These are phyloP conservation scores for Apiosordaria backusii DNA, from an alignment of 495 filamentous ascomycete genomes.

Conservation along the genomic window DNA sequence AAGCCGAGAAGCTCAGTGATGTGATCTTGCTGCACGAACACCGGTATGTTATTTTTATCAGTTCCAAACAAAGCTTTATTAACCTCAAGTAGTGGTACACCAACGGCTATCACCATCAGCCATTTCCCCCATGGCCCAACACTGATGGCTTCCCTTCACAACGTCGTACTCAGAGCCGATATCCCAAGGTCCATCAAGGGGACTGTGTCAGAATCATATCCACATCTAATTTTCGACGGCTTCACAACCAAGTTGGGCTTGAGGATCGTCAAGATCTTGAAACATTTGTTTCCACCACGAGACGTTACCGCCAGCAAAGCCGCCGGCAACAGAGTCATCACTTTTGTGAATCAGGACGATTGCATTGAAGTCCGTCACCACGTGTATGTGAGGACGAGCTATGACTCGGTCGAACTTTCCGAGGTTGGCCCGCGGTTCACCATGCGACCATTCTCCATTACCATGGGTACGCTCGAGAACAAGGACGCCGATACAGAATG, in stretches of 20 bases:
- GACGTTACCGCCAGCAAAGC: conserved; percentile 66
- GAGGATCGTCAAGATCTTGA: conserved; percentile 83
- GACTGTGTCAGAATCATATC: conserved; percentile 91
- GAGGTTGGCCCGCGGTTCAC: conserved; percentile 97
- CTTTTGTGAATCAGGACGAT: conserved; percentile 93
- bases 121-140: conserved; percentile 95
- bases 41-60: conserved; percentile 21
- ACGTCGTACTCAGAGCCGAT: conserved; percentile 89
- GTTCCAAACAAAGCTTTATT: not conserved
- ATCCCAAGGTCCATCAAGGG: conserved; percentile 83
- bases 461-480: conserved; percentile 88
- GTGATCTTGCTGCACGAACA: conserved; percentile 90
- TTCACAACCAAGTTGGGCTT: conserved; percentile 81
- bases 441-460: conserved; percentile 92
- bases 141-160: conserved; percentile 85
- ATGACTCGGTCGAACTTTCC: conserved; percentile 83
- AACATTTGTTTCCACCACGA: conserved; percentile 91
- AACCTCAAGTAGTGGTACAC: conserved; percentile 58
- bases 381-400: conserved; percentile 65
- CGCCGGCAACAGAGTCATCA: conserved; percentile 84
- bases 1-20: conserved; percentile 73
- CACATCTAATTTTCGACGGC: conserved; percentile 92
- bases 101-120: conserved; percentile 83
- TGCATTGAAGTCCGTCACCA: conserved; percentile 67
- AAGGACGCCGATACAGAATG: conserved; percentile 97